Evolutionary conservation across 164 flowering plant genomes (phyloP).

Genomic region (Pachysandra terminalis): DNA sequence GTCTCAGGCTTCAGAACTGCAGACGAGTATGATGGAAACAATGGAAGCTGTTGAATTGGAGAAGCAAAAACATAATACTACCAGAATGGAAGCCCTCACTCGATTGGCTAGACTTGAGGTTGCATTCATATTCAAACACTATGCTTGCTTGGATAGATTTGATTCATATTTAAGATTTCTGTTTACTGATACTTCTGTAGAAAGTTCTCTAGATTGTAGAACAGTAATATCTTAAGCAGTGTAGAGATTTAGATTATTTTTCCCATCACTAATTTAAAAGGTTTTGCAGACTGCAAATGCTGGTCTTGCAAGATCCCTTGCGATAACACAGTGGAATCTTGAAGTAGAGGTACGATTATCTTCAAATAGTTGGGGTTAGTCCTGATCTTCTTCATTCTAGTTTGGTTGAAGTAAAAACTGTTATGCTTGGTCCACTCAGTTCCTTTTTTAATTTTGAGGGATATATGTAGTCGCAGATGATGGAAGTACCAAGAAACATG

Average conservation of each 20-base stretch:
- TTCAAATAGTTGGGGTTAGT: neutral
- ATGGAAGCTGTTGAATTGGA: constrained; percentile 94
- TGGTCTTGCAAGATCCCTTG: constrained; percentile 83
- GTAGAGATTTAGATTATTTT: neutral
- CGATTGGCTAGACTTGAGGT: constrained; percentile 88
- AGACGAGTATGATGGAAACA: constrained; percentile 76
- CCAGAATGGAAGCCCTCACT: constrained; percentile 86
- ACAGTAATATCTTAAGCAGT: neutral
- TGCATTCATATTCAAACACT: constrained; percentile 6
- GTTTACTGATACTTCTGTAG: neutral
- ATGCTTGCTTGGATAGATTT: constrained; percentile 5
- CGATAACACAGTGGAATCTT: constrained; percentile 74
- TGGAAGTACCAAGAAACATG: no score
- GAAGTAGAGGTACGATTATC: constrained; percentile 67
- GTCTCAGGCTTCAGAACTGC: constrained; percentile 82
- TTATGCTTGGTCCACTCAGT: no score
- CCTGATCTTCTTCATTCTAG: neutral
- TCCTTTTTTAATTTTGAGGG: neutral
- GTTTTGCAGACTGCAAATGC: constrained; percentile 81
- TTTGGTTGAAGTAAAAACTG: neutral
- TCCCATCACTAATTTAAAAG: constrained; percentile 23
- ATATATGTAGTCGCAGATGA: no score
- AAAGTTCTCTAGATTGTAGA: constrained; percentile 10
- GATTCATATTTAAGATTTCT: neutral
- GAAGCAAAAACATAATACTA: constrained; percentile 87